Percentiles rank a stretch among this genome's conserved stretches.
Evolutionary conservation across 192 early-diverging fungal genomes (phyloP).

Genomic region (Phlyctochytrium planicorne): DNA sequence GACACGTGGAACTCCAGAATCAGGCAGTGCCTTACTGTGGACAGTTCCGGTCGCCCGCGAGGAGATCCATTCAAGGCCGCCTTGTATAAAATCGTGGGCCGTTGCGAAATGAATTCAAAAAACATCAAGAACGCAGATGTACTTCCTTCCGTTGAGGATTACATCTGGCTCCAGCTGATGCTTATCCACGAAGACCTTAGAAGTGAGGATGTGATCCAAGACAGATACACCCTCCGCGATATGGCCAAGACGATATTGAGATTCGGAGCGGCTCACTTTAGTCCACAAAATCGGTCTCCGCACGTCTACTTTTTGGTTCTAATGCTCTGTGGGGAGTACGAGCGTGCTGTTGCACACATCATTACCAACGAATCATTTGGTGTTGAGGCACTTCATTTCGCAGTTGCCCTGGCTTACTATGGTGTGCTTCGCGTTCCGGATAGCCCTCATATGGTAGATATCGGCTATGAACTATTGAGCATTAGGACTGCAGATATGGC

Average conservation of each 20-base stretch:
- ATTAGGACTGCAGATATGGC: slow-evolving; percentile 13
- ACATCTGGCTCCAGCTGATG: slow-evolving; percentile 86
- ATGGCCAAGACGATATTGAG: slow-evolving; percentile 66
- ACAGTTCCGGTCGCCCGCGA: background rate
- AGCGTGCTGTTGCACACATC: slow-evolving; percentile 77
- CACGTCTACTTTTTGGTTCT: slow-evolving; percentile 77
- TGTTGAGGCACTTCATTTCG: slow-evolving; percentile 90
- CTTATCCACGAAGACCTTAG: slow-evolving; percentile 61
- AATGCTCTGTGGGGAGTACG: slow-evolving; percentile 87
- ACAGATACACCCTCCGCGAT: slow-evolving; percentile 66
- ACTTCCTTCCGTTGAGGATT: slow-evolving; percentile 83
- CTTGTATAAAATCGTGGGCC: slow-evolving; percentile 86
- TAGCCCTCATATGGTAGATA: slow-evolving; percentile 42
- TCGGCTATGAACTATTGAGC: slow-evolving; percentile 16
- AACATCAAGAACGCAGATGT: slow-evolving; percentile 59
- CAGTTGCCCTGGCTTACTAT: slow-evolving; percentile 74
- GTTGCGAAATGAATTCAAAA: slow-evolving; percentile 73
- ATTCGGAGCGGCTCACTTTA: slow-evolving; percentile 71
- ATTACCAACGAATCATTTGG: slow-evolving; percentile 57
- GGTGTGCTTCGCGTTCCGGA: slow-evolving; percentile 74
- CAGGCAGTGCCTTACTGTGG: slow-evolving; percentile 33
- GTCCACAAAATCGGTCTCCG: slow-evolving; percentile 51
- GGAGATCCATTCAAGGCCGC: slow-evolving; percentile 92
- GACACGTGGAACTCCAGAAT: slow-evolving; percentile 56
- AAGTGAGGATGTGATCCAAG: slow-evolving; percentile 37